Evolutionary conservation across 495 filamentous ascomycete species (phyloP).

Genomic region (Lasiosphaeriaceae sp.): DNA sequence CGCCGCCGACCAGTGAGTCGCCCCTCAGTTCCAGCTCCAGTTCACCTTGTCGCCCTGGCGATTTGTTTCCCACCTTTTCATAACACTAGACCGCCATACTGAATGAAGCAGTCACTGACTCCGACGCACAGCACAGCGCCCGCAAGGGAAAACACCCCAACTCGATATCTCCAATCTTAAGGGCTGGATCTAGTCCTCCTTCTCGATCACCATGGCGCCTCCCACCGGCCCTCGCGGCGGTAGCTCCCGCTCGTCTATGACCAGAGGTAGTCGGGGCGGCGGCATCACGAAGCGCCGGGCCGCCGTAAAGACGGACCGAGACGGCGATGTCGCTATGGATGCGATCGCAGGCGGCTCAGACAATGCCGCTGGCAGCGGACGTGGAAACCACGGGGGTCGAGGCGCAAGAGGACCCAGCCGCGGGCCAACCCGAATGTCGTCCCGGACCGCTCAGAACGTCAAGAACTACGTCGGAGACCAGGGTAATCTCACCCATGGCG

Average conservation of each 20-base stretch:
- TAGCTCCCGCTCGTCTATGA: background rate
- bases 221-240: conserved; percentile 30
- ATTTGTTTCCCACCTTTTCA: too few species aligned
- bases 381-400: conserved; percentile 11
- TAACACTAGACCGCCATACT: too few species aligned
- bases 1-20: too few species aligned
- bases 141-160: background rate
- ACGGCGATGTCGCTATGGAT: conserved; percentile 84
- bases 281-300: conserved; percentile 67
- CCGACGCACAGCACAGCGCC: background rate
- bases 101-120: too few species aligned
- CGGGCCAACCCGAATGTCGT: conserved; percentile 10
- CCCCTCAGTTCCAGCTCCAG: too few species aligned
- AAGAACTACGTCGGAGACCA: conserved; percentile 14
- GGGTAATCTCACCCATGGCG: background rate
- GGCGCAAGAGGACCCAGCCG: conserved; percentile 3
- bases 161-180: background rate
- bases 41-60: too few species aligned
- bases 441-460: conserved; percentile 22
- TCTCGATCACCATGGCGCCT: conserved; percentile 34
- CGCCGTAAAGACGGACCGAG: conserved; percentile 58
- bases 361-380: conserved; percentile 21
- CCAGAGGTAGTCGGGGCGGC: conserved; percentile 34
- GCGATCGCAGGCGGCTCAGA: conserved; percentile 36
- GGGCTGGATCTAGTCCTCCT: background rate